Base-by-base conservation (phyloP, 768 basidiomycete species). In the Agrocybe praecox region DNA sequence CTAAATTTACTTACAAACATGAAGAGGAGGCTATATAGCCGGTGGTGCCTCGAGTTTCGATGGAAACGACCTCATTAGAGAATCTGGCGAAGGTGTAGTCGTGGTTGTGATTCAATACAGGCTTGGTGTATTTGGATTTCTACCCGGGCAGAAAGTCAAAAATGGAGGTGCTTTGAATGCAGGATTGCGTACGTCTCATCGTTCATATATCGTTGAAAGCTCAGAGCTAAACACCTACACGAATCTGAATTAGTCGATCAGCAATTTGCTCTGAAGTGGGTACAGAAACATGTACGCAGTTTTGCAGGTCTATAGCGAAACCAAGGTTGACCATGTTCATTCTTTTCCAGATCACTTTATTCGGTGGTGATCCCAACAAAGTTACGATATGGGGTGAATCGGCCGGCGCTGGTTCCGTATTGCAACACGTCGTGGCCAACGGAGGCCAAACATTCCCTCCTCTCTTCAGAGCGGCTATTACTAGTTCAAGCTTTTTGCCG, bases 401-500 rank as follows among this genome's bases (percentile, higher is more conserved):
- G 8, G 75, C 76, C 34, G 77, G 77, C 53, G 81, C 75, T 47
- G 80, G 80, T 5, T 82, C 81, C 1, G 80, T 83, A 10, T 40
- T 82, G 9, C 80, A 82, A 50, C 81, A 83, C 18, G 52, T 81
- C 5, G 65, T 82, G 18, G 80, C 81, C 15, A 69, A 81, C 34
- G 72, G 70, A 19, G 81, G 81, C 42, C 68, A 72, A 19, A 82
- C 80, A 0, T 57, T 64, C 10, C 80, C 80, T 2, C 72, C 74
- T 2, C 68, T 82, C 0, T 83, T 82, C 63, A 66, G 72, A 46
- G 71, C 58, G 11, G 80, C 76, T 1, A 79, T 82, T 9, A 72
- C 77, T 12, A 81, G 79, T 60, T 83, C 81, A 0, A 66, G 66
- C 0, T 80, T 70, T 56, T 59, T 82, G 8, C 77, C 80, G 0